Percentiles rank a stretch among this genome's conserved stretches.
Conservation (phyloP, 2,329 filamentous ascomycete genomes). For the Dichotomopilus funicola region DNA sequence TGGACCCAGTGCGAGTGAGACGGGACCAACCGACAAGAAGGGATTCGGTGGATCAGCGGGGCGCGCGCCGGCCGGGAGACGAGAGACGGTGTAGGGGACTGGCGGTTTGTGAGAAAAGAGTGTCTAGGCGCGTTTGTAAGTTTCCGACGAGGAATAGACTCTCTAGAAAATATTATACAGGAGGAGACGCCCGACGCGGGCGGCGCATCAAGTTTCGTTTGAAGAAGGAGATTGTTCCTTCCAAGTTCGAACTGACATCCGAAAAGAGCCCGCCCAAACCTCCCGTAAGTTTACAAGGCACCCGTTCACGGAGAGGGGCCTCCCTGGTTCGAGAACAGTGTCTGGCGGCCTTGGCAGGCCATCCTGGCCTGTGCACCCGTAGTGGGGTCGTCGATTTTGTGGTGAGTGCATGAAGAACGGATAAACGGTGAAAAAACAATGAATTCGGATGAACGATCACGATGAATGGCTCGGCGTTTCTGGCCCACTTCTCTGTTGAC, state of each 20-base stretch:
- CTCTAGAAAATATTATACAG: no score
- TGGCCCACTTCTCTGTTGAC: no score
- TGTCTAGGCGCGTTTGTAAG: no score
- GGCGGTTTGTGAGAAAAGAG: no score
- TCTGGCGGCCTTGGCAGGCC: conserved; percentile 12
- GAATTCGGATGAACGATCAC: conserved; percentile 15
- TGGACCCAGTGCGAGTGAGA: not conserved
- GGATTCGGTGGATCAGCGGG: not conserved
- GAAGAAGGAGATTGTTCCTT: conserved; percentile 2
- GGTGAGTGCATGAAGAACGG: conserved; percentile 16
- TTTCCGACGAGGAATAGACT: no score
- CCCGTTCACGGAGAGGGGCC: not conserved
- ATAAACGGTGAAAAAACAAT: conserved; percentile 12
- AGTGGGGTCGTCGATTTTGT: conserved; percentile 14
- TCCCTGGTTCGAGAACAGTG: conserved; percentile 1
- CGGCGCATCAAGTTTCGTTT: not conserved
- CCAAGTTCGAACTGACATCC: not conserved
- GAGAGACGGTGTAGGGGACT: no score
- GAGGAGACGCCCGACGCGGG: not conserved
- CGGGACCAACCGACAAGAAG: no score
- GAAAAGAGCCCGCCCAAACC: no score
- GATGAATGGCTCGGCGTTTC: no score
- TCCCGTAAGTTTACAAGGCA: no score
- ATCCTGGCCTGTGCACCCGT: not conserved
- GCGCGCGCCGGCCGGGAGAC: not conserved